These are phyloP conservation scores for Gelatoporia subvermispora DNA, from an alignment of 768 basidiomycete species.

Conservation along the genomic window DNA sequence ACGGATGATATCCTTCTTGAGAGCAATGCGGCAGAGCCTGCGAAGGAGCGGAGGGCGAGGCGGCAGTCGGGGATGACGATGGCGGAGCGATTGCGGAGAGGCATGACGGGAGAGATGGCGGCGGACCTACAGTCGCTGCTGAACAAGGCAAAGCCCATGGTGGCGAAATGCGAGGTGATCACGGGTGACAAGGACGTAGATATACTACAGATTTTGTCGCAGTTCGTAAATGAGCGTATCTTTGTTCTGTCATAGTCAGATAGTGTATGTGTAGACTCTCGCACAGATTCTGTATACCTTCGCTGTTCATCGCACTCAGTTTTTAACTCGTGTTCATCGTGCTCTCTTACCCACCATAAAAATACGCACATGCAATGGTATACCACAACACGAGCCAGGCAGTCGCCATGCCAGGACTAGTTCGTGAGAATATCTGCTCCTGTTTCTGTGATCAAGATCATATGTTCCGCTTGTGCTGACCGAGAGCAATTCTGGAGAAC, in stretches of 20 bases:
- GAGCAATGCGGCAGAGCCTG: slow-evolving; percentile 2
- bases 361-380: too few species aligned
- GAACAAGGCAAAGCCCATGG: slow-evolving; percentile 57
- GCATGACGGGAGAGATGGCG: slow-evolving; percentile 79
- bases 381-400: too few species aligned
- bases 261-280: not conserved
- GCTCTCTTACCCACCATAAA: too few species aligned
- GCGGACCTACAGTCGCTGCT: slow-evolving; percentile 64
- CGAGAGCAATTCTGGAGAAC: slow-evolving; percentile 10
- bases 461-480: slow-evolving; percentile 14
- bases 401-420: not conserved
- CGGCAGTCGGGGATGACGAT: slow-evolving; percentile 41
- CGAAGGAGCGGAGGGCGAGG: slow-evolving; percentile 39
- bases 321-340: too few species aligned
- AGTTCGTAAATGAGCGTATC: slow-evolving; percentile 63
- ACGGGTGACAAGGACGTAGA: slow-evolving; percentile 42
- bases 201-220: slow-evolving; percentile 53
- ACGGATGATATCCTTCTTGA: slow-evolving; percentile 32
- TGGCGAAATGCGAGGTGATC: slow-evolving; percentile 53
- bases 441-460: slow-evolving; percentile 6
- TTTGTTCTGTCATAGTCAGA: slow-evolving; percentile 6
- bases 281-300: too few species aligned
- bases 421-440: slow-evolving; percentile 3
- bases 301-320: too few species aligned
- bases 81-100: slow-evolving; percentile 63